phyloP scores from a whole-genome alignment of 306 rosid species.

The Pterocarpus macrocarpus region DNA sequence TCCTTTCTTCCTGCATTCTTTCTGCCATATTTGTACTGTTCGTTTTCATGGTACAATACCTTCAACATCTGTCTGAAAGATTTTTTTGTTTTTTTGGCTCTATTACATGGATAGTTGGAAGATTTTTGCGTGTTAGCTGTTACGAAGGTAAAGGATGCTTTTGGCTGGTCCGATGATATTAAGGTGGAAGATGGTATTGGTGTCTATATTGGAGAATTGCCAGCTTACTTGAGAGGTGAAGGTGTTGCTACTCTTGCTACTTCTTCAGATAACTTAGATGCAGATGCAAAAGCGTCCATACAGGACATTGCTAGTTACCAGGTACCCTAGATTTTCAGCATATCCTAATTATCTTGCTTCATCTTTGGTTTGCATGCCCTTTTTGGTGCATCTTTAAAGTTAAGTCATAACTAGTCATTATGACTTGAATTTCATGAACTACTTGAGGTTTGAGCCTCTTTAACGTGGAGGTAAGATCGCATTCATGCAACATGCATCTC shows the following conservation, averaged over 20 bases:
- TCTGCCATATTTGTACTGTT: constrained; percentile 19
- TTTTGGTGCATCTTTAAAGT: constrained; percentile 25
- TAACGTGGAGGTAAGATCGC: background rate
- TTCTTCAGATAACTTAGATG: constrained; percentile 57
- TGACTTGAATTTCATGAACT: constrained; percentile 19
- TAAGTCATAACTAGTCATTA: constrained; percentile 8
- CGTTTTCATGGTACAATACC: background rate
- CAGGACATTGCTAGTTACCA: constrained; percentile 94
- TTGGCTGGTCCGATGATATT: constrained; percentile 77
- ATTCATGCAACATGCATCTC: background rate
- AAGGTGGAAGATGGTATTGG: constrained; percentile 66
- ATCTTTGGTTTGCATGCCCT: background rate
- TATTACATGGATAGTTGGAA: constrained; percentile 68
- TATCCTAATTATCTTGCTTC: constrained; percentile 8
- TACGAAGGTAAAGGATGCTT: constrained; percentile 68
- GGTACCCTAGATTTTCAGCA: constrained; percentile 55
- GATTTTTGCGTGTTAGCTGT: constrained; percentile 66
- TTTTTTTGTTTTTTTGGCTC: constrained; percentile 44
- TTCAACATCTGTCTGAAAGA: constrained; percentile 37
- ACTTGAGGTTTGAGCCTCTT: background rate
- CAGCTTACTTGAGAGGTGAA: constrained; percentile 69
- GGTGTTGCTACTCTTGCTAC: constrained; percentile 53
- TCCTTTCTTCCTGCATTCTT: constrained; percentile 25
- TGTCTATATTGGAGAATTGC: constrained; percentile 82
- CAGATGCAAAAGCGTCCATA: constrained; percentile 57